Base-by-base conservation (phyloP, 73 alveolate genomes). In the Halteria grandinella region DNA sequence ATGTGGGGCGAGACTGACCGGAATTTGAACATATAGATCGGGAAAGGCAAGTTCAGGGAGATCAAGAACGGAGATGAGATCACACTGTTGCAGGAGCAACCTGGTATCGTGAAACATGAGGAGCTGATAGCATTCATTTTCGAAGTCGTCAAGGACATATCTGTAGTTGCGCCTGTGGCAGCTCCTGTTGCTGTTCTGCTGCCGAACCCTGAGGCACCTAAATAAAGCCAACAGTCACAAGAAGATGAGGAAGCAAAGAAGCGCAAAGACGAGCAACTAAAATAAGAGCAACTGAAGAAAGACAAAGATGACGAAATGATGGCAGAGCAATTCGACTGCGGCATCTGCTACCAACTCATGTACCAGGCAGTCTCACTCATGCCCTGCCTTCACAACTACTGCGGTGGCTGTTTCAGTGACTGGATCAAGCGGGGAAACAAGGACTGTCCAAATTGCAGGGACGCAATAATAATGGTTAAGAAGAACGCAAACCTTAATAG, bases 321-420 rank as follows among this genome's bases (percentile, higher is more conserved):
- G 47, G 11, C 5, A 36, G 47, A 36, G 47, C n/a, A 36, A 11
- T 11, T 36, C 47, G 47, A 80, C 15, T 93, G 98, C 73, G 79
- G 82, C 17, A 87, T 93, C 27, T 93, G 98, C 77, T 77, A 55
- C 75, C 88, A 69, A 57, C 53, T 91, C 6, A 93, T 93, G 89
- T 81, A 76, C 55, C 75, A 87, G 58, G 91, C 96, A 1, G 97
- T 89, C 37, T 62, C 94, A 3, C 60, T 93, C 24, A 70, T 86
- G 84, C 98, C 98, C 24, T 93, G 98, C 55, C 64, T 93, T 37
- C 98, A 93, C 66, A 90, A 91, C 55, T 93, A 82, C 66, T 93
- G 98, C 55, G 98, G 98, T 33, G 97, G 97, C 7, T 93, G 98
- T 60, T 88, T 82, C 63, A 89, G 95, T 11, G 98, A 87, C 73